Percentiles rank a stretch among this genome's conserved stretches.
These are phyloP conservation scores for Trichoderma harzianum DNA, from an alignment of 2,329 filamentous ascomycete species.

Conservation along the genomic window DNA sequence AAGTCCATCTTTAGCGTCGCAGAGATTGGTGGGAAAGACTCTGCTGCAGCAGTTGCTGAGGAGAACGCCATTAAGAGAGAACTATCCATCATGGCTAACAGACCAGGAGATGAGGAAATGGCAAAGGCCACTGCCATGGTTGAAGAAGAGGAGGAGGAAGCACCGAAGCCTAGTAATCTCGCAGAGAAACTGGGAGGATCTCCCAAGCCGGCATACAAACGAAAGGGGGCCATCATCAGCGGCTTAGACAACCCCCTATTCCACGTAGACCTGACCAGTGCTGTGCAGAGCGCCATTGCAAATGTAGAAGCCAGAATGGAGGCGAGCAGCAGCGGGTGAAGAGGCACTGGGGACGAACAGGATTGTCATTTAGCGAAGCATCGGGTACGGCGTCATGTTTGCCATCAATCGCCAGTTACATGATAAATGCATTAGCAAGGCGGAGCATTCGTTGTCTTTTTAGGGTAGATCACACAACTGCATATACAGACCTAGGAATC, in stretches of 20 bases:
- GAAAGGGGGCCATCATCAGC: slow-evolving; percentile 66
- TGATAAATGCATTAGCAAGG: not conserved
- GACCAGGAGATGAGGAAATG: slow-evolving; percentile 35
- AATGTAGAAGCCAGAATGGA: slow-evolving; percentile 63
- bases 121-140: slow-evolving; percentile 29
- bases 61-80: slow-evolving; percentile 52
- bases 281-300: slow-evolving; percentile 79
- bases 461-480: not conserved
- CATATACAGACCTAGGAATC: not conserved
- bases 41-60: slow-evolving; percentile 67
- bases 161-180: not conserved
- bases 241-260: slow-evolving; percentile 90
- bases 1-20: slow-evolving; percentile 94
- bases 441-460: not conserved
- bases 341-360: not conserved
- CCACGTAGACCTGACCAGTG: slow-evolving; percentile 87
- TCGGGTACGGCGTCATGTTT: not conserved
- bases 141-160: slow-evolving; percentile 12
- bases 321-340: not conserved
- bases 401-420: not conserved
- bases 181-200: slow-evolving; percentile 34
- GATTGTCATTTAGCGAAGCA: not conserved
- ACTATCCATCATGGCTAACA: slow-evolving; percentile 8
- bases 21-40: slow-evolving; percentile 70
- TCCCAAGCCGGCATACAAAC: slow-evolving; percentile 30